Evolutionary conservation across 2,329 filamentous ascomycete species (phyloP).

Genomic region (Ascochyta clinopodiicola): DNA sequence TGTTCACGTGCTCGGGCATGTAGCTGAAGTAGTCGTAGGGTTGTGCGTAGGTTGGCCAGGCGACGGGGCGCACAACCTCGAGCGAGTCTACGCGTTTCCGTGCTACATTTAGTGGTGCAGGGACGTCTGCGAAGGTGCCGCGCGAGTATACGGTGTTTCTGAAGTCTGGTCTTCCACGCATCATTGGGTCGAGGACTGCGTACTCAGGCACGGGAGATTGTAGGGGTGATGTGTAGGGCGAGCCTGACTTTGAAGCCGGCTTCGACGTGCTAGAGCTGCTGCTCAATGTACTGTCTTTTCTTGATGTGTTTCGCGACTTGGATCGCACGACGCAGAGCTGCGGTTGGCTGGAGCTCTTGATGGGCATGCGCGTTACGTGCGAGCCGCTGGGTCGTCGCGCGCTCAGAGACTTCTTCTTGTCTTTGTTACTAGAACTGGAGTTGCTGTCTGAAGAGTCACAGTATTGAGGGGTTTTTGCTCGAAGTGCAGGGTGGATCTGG

Average conservation of each 20-base stretch:
- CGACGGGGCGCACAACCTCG: slow-evolving; percentile 20
- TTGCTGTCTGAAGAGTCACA: slow-evolving; percentile 14
- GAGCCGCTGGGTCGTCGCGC: slow-evolving; percentile 33
- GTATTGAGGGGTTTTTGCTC: slow-evolving; percentile 13
- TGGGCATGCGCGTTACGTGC: slow-evolving; percentile 40
- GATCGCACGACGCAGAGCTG: slow-evolving; percentile 49
- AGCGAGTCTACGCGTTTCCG: slow-evolving; percentile 32
- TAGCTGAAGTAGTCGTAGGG: slow-evolving; percentile 17
- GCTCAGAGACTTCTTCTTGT: slow-evolving; percentile 31
- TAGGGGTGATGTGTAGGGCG: slow-evolving; percentile 31
- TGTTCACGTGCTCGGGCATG: slow-evolving; percentile 21
- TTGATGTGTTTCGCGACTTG: slow-evolving; percentile 22
- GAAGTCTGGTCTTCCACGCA: slow-evolving; percentile 2
- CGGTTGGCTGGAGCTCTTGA: slow-evolving; percentile 41
- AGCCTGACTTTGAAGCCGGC: slow-evolving; percentile 22
- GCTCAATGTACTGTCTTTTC: slow-evolving; percentile 32
- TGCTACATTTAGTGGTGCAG: background rate
- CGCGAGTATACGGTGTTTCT: background rate
- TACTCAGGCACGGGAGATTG: slow-evolving; percentile 36
- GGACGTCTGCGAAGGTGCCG: background rate
- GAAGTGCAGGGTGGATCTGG: slow-evolving; percentile 30
- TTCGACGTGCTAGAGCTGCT: slow-evolving; percentile 30
- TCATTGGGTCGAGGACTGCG: slow-evolving; percentile 32
- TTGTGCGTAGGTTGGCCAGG: slow-evolving; percentile 17
- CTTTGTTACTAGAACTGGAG: slow-evolving; percentile 28